phyloP scores from a whole-genome alignment of 495 filamentous ascomycete genomes.

The Acidiella bohemica region DNA sequence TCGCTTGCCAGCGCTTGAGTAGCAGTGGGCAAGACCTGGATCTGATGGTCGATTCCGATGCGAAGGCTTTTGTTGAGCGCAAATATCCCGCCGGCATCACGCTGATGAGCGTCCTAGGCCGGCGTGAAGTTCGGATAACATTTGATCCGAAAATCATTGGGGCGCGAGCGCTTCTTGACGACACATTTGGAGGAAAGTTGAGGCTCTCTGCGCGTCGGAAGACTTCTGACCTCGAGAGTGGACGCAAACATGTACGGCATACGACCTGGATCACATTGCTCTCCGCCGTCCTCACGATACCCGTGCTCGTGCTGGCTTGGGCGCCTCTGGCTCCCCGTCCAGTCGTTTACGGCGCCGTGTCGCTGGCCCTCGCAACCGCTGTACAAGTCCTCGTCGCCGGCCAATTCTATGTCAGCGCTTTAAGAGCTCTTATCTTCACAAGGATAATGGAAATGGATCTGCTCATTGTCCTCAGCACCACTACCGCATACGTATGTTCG shows the following conservation, averaged over 20 bases:
- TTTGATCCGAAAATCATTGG: slow-evolving; percentile 42
- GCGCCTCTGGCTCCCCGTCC: not conserved
- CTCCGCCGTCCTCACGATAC: not conserved
- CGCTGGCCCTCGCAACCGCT: not conserved
- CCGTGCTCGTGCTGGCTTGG: not conserved
- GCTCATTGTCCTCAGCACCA: slow-evolving; percentile 57
- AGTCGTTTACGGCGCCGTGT: not conserved
- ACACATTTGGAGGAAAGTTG: not conserved
- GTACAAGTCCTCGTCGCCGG: not conserved
- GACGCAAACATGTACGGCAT: not conserved
- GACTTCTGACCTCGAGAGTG: not conserved
- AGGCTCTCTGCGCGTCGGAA: not conserved
- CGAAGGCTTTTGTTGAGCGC: not conserved
- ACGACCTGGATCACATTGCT: not conserved
- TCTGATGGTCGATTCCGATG: not conserved
- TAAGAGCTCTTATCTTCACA: slow-evolving; percentile 48
- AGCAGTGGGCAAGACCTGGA: not conserved
- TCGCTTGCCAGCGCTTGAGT: not conserved
- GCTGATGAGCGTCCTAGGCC: not conserved
- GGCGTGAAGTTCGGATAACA: slow-evolving; percentile 34
- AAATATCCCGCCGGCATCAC: not conserved
- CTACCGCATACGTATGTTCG: slow-evolving; percentile 25
- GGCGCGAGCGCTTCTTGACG: slow-evolving; percentile 33
- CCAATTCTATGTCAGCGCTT: slow-evolving; percentile 51
- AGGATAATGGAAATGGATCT: slow-evolving; percentile 64